Evolutionary conservation across 371 early-diverging fungal species (phyloP).

Genomic region (Syncephalastrum monosporum): DNA sequence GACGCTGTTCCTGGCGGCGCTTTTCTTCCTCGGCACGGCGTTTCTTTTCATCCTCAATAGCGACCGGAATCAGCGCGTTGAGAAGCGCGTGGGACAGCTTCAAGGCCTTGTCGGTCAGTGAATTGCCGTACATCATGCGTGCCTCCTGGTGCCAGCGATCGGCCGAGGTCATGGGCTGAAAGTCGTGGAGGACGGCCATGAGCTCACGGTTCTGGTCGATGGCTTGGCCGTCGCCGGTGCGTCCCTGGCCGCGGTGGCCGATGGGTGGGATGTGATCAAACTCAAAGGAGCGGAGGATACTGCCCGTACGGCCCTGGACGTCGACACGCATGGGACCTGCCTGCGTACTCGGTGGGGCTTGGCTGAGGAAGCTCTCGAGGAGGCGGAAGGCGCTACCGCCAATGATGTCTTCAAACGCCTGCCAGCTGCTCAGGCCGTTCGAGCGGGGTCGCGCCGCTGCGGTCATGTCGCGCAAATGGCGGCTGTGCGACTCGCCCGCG

Average conservation of each 20-base stretch:
- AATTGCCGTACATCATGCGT: constrained; percentile 74
- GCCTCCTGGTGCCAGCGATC: constrained; percentile 92
- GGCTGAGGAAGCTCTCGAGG: constrained; percentile 62
- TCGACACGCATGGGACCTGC: constrained; percentile 53
- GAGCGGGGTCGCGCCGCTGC: constrained; percentile 14
- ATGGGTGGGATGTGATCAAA: constrained; percentile 32
- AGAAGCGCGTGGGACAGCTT: constrained; percentile 63
- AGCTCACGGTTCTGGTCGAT: constrained; percentile 38
- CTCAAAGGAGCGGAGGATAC: constrained; percentile 42
- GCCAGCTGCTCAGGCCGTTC: constrained; percentile 45
- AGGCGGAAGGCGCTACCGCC: constrained; percentile 69
- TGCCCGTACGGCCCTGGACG: constrained; percentile 42
- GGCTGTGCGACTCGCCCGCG: constrained; percentile 4
- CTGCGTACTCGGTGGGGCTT: constrained; percentile 34
- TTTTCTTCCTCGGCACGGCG: constrained; percentile 56
- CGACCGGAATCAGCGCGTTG: constrained; percentile 74
- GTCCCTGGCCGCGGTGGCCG: not conserved
- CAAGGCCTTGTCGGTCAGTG: constrained; percentile 57
- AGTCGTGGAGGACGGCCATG: constrained; percentile 62
- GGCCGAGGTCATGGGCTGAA: constrained; percentile 69
- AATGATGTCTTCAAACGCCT: constrained; percentile 71
- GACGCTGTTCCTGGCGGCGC: constrained; percentile 37
- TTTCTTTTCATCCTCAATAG: constrained; percentile 69
- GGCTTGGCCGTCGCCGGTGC: constrained; percentile 6
- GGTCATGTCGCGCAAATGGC: constrained; percentile 5